Conservation (phyloP, 768 basidiomycete genomes). For the Hydnum rufescens region DNA sequence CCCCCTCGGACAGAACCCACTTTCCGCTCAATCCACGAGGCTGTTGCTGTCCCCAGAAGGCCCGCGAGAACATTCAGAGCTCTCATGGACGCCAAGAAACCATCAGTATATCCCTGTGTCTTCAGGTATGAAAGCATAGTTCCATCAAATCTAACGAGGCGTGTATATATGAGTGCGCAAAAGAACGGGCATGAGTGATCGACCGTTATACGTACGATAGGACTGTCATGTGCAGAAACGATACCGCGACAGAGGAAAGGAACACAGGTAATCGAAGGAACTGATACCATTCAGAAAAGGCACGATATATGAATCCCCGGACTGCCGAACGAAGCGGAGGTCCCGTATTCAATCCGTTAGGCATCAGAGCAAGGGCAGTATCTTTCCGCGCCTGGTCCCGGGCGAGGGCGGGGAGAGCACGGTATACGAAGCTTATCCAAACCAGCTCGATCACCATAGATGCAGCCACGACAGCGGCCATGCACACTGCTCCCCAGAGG, state of each 20-base stretch:
- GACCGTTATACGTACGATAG: constrained; percentile 16
- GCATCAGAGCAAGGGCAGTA: neutral
- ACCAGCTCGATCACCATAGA: neutral
- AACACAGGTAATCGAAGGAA: constrained; percentile 24
- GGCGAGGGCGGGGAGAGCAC: constrained; percentile 19
- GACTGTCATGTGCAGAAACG: constrained; percentile 27
- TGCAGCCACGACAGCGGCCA: neutral
- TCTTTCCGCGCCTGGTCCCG: constrained; percentile 13
- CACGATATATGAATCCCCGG: neutral
- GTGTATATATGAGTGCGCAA: neutral
- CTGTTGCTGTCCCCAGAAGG: constrained; percentile 26
- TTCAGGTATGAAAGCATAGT: constrained; percentile 34
- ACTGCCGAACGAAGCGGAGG: neutral
- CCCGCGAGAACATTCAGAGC: constrained; percentile 28
- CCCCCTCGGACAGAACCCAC: constrained; percentile 30
- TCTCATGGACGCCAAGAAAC: constrained; percentile 31
- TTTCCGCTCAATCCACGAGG: constrained; percentile 23
- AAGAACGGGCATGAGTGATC: neutral
- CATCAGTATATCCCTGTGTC: constrained; percentile 24
- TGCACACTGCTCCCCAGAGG: constrained; percentile 5
- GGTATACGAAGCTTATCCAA: constrained; percentile 24
- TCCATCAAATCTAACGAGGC: constrained; percentile 26
- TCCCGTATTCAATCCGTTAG: neutral
- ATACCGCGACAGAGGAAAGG: constrained; percentile 24
- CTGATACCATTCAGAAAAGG: constrained; percentile 23